A percentile compares a stretch with the other conserved stretches of the same genome.
Conservation (phyloP, 176 grass and related monocot genomes). For the Oryza nivara region DNA sequence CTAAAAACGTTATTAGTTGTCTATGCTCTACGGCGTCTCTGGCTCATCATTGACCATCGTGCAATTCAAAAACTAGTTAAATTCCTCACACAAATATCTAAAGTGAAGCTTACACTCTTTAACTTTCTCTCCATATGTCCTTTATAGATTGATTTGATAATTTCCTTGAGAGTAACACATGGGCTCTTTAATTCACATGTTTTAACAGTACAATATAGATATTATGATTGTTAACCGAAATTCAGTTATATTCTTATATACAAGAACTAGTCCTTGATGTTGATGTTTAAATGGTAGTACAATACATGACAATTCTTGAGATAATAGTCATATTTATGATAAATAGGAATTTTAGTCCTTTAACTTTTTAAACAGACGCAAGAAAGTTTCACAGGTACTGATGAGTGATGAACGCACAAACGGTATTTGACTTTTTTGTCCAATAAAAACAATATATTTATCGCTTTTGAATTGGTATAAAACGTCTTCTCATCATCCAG, state of each 20-base stretch:
- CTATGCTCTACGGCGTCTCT: too few relatives aligned
- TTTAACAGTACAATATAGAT: not conserved
- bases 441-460: not conserved
- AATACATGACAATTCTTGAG: not conserved
- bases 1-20: too few relatives aligned
- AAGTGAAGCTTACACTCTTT: too few relatives aligned
- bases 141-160: not conserved
- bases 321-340: not conserved
- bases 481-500: not conserved
- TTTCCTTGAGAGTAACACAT: not conserved
- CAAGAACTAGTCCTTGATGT: not conserved
- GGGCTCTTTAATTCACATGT: too few relatives aligned
- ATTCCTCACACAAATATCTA: too few relatives aligned
- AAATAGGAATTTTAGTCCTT: not conserved
- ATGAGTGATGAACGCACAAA: not conserved
- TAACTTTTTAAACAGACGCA: not conserved
- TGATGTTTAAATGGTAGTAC: not conserved
- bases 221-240: not conserved
- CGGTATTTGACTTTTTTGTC: not conserved
- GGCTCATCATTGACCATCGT: too few relatives aligned
- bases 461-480: not conserved
- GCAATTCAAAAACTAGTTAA: not conserved
- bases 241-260: too few relatives aligned
- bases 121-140: not conserved
- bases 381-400: constrained; percentile 7